Base-by-base conservation (phyloP, 2,329 filamentous ascomycete species). In the Scleromitrula shiraiana region DNA sequence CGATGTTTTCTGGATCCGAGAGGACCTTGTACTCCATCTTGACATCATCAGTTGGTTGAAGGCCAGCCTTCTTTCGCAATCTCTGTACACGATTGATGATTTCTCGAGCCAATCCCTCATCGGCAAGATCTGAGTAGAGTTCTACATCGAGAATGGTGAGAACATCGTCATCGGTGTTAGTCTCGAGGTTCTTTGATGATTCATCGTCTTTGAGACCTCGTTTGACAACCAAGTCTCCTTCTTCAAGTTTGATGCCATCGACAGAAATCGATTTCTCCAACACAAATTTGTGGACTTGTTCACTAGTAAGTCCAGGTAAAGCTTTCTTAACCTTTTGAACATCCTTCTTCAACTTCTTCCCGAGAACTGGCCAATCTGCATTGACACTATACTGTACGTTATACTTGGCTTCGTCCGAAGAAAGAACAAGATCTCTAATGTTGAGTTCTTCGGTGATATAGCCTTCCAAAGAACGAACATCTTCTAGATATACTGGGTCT, bases 281-380 rank as follows among this genome's bases (percentile, higher is more conserved):
- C 33, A 93, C 73, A 64, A 89, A 98, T 32, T 73, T 70, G 65
- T 90, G 87, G 52, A 95, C 88, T 57, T 95, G 78, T 9, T 87
- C 80, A 57, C 83, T 90, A 17, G 77, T 85, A 41, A 98, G 72
- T 32, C 70, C 74, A 5, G 90, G 90, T 38, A 98, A 71, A 2
- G 87, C 89, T 70, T 91, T 94, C 74, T 94, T 94, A 58, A 97
- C 89, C 64, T 85, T 88, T 56, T 82, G 80, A 56, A 89, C 87
- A 61, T 96, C 90, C 69, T 95, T 96, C 76, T 95, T 95, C 58
- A 97, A 77, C 72, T 97, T 97, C 78, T 95, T 95, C 56, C 93
- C 93, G 14, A 98, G 76, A 2, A 87, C 85, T 12, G 93, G 89
- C 85, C 93, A 96, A 67, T 98, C 93, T 7, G 89, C 90, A 32